phyloP scores from a whole-genome alignment of 1,139 yeast genomes.

The Saccharomyces hybrid region DNA sequence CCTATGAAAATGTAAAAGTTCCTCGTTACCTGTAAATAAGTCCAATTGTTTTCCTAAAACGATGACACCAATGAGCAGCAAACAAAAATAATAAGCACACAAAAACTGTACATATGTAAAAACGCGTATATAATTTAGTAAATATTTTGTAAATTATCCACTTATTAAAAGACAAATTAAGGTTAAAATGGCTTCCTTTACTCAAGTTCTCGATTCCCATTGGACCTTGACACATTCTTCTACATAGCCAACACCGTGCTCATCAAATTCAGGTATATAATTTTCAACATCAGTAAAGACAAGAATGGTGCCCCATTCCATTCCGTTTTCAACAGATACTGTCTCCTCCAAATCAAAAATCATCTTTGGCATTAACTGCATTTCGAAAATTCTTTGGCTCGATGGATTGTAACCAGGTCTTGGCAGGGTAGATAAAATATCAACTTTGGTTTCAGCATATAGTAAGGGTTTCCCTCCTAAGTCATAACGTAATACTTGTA shows the following conservation, averaged over 20 bases:
- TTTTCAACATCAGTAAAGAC: constrained; percentile 78
- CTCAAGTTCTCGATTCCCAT: constrained; percentile 54
- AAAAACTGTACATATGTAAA: constrained; percentile 6
- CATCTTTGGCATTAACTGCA: constrained; percentile 91
- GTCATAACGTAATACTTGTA: constrained; percentile 79
- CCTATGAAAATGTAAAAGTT: constrained; percentile 61
- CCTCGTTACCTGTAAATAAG: constrained; percentile 52
- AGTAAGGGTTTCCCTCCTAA: constrained; percentile 65
- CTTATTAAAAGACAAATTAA: not conserved
- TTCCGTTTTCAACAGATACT: constrained; percentile 55
- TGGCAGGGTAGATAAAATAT: constrained; percentile 23
- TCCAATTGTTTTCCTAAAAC: constrained; percentile 7
- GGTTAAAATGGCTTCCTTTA: not conserved
- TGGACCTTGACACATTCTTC: constrained; percentile 94
- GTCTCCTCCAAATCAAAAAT: constrained; percentile 68
- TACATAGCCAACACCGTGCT: constrained; percentile 66
- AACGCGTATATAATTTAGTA: not conserved
- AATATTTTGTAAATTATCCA: not conserved
- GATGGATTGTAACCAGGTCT: constrained; percentile 50
- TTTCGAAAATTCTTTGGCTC: constrained; percentile 59
- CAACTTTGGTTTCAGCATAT: constrained; percentile 48
- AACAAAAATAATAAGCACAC: not conserved
- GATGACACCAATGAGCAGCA: not conserved
- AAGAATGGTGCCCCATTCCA: constrained; percentile 96
- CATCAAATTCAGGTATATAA: constrained; percentile 51